Conservation (phyloP, 805 yeast genomes). For the Wickerhamiella occidentalis region DNA sequence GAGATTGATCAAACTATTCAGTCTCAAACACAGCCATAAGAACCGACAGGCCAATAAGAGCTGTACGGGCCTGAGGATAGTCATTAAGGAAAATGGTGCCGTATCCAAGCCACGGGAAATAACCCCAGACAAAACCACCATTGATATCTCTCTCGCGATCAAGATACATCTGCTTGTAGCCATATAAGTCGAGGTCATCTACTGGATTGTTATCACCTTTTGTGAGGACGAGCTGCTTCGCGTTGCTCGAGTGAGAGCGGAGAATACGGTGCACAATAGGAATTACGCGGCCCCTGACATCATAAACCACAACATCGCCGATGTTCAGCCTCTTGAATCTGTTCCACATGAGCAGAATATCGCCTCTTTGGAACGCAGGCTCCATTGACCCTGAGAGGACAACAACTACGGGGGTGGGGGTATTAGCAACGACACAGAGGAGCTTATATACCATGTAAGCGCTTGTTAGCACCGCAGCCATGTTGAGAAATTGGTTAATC, state of each 20-base stretch:
- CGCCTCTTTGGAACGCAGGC: conserved; percentile 98
- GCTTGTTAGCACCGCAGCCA: conserved; percentile 71
- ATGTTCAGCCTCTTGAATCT: conserved; percentile 53
- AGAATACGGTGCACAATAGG: conserved; percentile 97
- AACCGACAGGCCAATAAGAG: conserved; percentile 62
- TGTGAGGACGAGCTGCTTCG: conserved; percentile 64
- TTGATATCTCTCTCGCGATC: conserved; percentile 66
- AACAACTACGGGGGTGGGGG: conserved; percentile 90
- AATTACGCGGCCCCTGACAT: conserved; percentile 60
- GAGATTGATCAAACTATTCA: conserved; percentile 31
- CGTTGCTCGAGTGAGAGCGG: conserved; percentile 53
- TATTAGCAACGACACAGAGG: conserved; percentile 58
- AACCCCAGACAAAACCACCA: conserved; percentile 78
- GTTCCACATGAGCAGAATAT: conserved; percentile 83
- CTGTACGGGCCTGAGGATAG: conserved; percentile 68
- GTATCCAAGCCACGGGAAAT: conserved; percentile 81
- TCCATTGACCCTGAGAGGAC: conserved; percentile 98
- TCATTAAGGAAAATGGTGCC: conserved; percentile 85
- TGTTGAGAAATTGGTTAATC: conserved; percentile 46
- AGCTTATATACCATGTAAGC: conserved; percentile 91
- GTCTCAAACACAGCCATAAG: conserved; percentile 51
- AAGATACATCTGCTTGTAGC: conserved; percentile 60
- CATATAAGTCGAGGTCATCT: conserved; percentile 80
- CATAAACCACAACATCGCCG: conserved; percentile 92
- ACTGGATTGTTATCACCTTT: conserved; percentile 94